Conservation (phyloP, 2,329 filamentous ascomycete genomes). For the Stylonectria norvegica region DNA sequence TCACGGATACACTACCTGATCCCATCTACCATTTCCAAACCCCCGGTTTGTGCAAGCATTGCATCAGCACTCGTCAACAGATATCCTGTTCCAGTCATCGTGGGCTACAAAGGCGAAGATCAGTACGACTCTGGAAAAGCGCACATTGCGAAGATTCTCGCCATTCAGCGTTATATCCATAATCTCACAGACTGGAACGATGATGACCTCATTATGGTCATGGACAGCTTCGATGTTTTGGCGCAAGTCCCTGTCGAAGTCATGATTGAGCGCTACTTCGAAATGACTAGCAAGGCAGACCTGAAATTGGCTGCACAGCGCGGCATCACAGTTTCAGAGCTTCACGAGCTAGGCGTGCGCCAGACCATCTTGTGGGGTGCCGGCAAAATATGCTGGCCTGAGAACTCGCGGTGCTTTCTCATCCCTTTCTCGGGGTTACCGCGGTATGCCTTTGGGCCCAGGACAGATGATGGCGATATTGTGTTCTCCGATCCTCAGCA, state of each 20-base stretch:
- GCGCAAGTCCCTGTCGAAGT: constrained; percentile 21
- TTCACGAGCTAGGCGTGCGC: constrained; percentile 10
- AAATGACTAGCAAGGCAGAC: constrained; percentile 9
- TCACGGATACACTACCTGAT: constrained; percentile 13
- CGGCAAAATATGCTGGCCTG: constrained; percentile 19
- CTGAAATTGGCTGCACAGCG: constrained; percentile 18
- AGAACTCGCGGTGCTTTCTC: constrained; percentile 19
- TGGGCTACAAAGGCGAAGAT: constrained; percentile 15
- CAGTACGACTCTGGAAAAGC: constrained; percentile 10
- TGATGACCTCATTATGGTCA: constrained; percentile 21
- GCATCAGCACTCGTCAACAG: constrained; percentile 14
- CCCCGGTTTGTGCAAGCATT: constrained; percentile 11
- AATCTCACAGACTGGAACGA: constrained; percentile 1
- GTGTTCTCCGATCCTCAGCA: constrained; percentile 12
- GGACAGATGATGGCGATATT: constrained; percentile 11
- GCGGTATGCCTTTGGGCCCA: constrained; percentile 16
- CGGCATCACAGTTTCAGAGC: constrained; percentile 15
- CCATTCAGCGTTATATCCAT: constrained; percentile 16
- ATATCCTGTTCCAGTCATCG: constrained; percentile 12
- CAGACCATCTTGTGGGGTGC: constrained; percentile 24
- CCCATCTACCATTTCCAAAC: constrained; percentile 8
- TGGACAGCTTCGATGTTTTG: constrained; percentile 24
- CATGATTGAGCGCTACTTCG: constrained; percentile 23
- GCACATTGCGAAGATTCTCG: constrained; percentile 20
- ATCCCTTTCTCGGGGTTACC: constrained; percentile 16